Conservation (phyloP, 768 basidiomycete genomes). For the Peribolospora baueri region DNA sequence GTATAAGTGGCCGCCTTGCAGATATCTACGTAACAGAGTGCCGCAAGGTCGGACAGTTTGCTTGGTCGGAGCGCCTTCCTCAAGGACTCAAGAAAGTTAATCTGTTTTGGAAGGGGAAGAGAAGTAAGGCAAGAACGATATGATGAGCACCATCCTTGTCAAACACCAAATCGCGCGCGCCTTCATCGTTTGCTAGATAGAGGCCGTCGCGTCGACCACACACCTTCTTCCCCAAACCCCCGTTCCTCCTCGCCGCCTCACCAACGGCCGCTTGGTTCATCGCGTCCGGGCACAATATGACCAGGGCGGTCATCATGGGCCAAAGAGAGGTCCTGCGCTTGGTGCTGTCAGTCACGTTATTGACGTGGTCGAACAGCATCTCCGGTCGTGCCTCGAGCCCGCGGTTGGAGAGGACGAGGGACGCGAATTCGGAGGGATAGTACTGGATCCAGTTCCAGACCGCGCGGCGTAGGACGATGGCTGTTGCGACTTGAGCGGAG, state of each 20-base stretch:
- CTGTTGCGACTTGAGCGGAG: slow-evolving; percentile 45
- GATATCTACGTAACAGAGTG: slow-evolving; percentile 51
- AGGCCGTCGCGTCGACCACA: not conserved
- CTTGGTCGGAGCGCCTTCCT: slow-evolving; percentile 30
- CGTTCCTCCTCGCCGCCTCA: slow-evolving; percentile 6
- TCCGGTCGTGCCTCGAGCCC: slow-evolving; percentile 58
- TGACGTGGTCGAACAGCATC: slow-evolving; percentile 59
- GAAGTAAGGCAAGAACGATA: no score
- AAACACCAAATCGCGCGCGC: no score
- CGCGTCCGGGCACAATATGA: slow-evolving; percentile 51
- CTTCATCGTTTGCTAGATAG: no score
- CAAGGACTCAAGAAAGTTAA: slow-evolving; percentile 16
- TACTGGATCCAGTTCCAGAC: slow-evolving; percentile 78
- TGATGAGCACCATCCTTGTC: no score
- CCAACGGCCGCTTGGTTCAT: slow-evolving; percentile 27
- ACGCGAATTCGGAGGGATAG: slow-evolving; percentile 53
- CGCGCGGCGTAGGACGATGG: slow-evolving; percentile 45
- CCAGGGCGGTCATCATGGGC: slow-evolving; percentile 53
- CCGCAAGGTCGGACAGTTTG: slow-evolving; percentile 39
- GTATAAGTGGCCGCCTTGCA: slow-evolving; percentile 42
- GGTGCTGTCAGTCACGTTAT: slow-evolving; percentile 22
- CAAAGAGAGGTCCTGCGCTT: slow-evolving; percentile 33
- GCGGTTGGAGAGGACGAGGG: slow-evolving; percentile 35
- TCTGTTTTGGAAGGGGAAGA: slow-evolving; percentile 23
- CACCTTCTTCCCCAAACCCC: slow-evolving; percentile 13